Base-by-base conservation (phyloP, 1,139 yeast genomes). In the Hyphopichia pseudoburtonii region DNA sequence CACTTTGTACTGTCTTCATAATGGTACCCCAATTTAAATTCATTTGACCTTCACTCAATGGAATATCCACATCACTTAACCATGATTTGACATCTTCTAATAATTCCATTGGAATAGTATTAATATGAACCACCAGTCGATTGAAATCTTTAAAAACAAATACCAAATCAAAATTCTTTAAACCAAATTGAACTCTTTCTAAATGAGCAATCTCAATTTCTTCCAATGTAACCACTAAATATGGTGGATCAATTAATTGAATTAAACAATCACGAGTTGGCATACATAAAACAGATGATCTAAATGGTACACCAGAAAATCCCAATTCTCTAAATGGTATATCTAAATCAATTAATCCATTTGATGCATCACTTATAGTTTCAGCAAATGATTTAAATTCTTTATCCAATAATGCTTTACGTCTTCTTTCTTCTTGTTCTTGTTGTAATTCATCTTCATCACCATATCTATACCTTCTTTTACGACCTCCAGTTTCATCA, bases 391-490 rank as follows among this genome's bases (percentile, higher is more conserved):
- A 73, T 61, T 81, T 83, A 66, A 90, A 92, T 63, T 94, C 98
- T 60, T 86, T 88, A 67, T 94, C 97, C 54, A 92, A 77, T 34
- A 88, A 78, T 14, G 87, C 86, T 53, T 95, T 86, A 61, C 96
- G 79, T 61, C 94, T 78, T 66, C 97, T 82, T 66, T 92, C 99
- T 64, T 92, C 97, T 65, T 92, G 97, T 66, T 94, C 99, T 62
- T 92, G 97, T 64, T 94, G 98, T 48, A 94, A 73, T 66, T 92
- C 99, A 62, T 92, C 98, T 64, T 92, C 98, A 59, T 92, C 99
- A 38, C 98, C 99, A 56, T 92, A 92, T 57, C 96, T 71, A 71
- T 89, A 87, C 48, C 85, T 83, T 62, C 86, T 73, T 71, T 89
- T 87, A 45, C 95, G 79, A 44, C 95, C 95, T 43, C 97, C 96